phyloP scores from a whole-genome alignment of 1,284 basidiomycete genomes.

The Pyrrhoderma noxium region DNA sequence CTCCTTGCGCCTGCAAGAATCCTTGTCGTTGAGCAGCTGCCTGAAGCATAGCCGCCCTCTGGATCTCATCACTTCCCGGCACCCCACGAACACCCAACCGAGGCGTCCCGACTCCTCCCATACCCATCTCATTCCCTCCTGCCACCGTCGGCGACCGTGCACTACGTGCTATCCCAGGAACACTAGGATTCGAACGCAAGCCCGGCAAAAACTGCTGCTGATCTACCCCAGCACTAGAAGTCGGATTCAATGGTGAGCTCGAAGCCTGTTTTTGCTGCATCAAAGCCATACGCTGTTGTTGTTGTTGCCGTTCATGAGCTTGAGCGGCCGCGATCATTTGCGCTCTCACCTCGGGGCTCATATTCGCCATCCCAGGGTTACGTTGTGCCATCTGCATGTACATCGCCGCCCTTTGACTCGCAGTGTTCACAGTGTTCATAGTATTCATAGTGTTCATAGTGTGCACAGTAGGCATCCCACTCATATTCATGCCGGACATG shows the following conservation, averaged over 20 bases:
- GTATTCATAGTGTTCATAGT: conserved; percentile 20
- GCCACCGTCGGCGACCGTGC: conserved; percentile 59
- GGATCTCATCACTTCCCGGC: conserved; percentile 33
- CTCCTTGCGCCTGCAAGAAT: conserved; percentile 23
- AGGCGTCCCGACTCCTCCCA: conserved; percentile 39
- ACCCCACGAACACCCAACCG: conserved; percentile 39
- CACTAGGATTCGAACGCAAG: conserved; percentile 47
- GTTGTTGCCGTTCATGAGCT: conserved; percentile 34
- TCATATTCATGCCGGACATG: no score
- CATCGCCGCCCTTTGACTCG: conserved; percentile 30
- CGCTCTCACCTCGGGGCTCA: no score
- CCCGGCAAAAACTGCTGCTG: conserved; percentile 14
- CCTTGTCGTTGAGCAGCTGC: conserved; percentile 28
- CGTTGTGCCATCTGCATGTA: conserved; percentile 30
- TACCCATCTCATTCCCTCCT: conserved; percentile 24
- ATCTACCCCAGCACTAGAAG: conserved; percentile 19
- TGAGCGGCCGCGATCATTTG: conserved; percentile 27
- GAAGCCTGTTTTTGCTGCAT: conserved; percentile 26
- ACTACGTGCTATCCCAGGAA: conserved; percentile 66
- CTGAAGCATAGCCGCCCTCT: conserved; percentile 14
- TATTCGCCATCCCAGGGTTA: conserved; percentile 13
- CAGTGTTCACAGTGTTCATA: no score
- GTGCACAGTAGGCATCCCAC: conserved; percentile 22
- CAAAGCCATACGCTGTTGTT: conserved; percentile 23
- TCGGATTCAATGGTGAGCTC: conserved; percentile 29